Evolutionary conservation across 1,284 basidiomycete genomes (phyloP), one percentile per base, ranked within the genome.

Genomic region (Vanrija pseudolonga): DNA sequence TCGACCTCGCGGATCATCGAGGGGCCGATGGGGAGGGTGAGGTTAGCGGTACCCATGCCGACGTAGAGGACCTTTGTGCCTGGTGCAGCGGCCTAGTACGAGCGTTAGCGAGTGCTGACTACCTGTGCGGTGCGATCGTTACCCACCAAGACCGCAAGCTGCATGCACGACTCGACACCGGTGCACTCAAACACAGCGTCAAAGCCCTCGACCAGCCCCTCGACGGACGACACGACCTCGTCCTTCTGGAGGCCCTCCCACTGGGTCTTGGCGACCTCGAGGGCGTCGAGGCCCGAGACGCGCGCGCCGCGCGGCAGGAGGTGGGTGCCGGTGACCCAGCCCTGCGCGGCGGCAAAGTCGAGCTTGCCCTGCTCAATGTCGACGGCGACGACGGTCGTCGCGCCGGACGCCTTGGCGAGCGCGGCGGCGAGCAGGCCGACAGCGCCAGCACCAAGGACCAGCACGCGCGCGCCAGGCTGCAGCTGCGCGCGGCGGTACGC

Each of bases 171-270:
- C 74, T 94, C 91, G 2, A 91, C 91, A 62, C 94, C 94, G 6
- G 93, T 95, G 77, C 94, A 97, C 75, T 61, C 94, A 67, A 93
- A 90, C 37, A 96, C 86, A 64, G 89, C 80, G 76, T 97, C 92
- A 75, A 93, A 95, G 14, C 92, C 93, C 28, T 89, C 85, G 20
- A 81, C 79, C 56, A 84, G 78, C 52, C 78, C 80, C 45, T 70
- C 63, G 18, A 72, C 66, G 5, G 41, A 26, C 26, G 59, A 51
- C 0, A 74, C 62, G 1, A 60, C 64, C n/a, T 66, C 52, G 18
- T 40, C 45, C 4, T 56, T 59, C 54, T 66, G 59, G 43, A 76
- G 56, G 2, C 58, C 81, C 72, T 60, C 80, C 72, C 64, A 91
- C 77, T 18, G 84, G 80, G 37, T 76, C 71, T 86, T 86, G 14